phyloP scores from a whole-genome alignment of 345 rosid species.

The Rhodamnia rubescens region DNA sequence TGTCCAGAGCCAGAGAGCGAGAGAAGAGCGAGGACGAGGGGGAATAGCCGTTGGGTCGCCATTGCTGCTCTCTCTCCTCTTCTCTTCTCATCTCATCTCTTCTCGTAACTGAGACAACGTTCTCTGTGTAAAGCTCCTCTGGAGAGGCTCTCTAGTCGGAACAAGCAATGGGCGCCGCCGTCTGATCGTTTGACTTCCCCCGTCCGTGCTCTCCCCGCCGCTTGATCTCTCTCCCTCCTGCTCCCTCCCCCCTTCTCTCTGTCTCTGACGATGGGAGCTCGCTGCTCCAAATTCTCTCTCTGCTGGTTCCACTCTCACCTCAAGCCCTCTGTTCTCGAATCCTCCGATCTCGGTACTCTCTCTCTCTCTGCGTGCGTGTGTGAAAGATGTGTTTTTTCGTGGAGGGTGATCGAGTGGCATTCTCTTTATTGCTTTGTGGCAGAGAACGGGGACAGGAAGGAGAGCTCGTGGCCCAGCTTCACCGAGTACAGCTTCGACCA shows the following conservation, averaged over 20 bases:
- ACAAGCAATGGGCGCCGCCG: not conserved
- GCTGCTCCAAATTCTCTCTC: conserved; percentile 58
- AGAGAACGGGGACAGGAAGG: conserved; percentile 58
- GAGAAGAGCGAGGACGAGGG: not conserved
- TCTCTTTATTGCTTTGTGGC: not conserved
- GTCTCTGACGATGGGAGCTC: conserved; percentile 41
- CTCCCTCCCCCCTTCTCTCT: not conserved
- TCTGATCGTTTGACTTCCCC: not conserved
- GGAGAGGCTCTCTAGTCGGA: not conserved
- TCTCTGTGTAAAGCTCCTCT: not conserved
- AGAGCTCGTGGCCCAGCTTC: conserved; percentile 57
- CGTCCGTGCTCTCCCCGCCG: not conserved
- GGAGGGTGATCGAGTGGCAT: not conserved
- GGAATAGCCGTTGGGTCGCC: not conserved
- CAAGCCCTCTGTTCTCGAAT: conserved; percentile 40
- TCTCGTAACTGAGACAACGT: not conserved
- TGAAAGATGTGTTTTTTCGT: not conserved
- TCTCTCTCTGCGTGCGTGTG: not conserved
- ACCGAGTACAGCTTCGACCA: conserved; percentile 68
- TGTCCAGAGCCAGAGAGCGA: not conserved
- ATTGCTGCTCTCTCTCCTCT: not conserved
- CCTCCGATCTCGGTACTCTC: conserved; percentile 66
- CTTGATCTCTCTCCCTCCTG: not conserved
- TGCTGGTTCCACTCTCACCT: conserved; percentile 69
- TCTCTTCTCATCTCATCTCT: not conserved